Base-by-base conservation (phyloP, 495 filamentous ascomycete genomes). In the Baudoinia panamericana region DNA sequence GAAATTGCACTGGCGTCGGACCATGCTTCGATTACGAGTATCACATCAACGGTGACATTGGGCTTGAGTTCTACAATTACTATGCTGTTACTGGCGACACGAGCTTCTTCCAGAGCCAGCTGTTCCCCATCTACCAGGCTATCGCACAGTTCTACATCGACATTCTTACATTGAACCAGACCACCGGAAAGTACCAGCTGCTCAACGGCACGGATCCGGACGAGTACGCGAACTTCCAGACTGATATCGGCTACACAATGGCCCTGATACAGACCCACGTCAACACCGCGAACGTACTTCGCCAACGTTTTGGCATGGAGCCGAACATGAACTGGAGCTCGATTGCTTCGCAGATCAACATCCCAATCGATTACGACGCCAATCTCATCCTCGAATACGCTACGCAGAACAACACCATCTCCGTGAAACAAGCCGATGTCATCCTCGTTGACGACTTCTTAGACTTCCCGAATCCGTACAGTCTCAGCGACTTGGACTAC, bases 181-280 rank as follows among this genome's bases (percentile, higher is more conserved):
- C 64, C 0, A 65, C 59, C 5, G 61, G 60, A 9, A 50, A 57
- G 39, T 75, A 64, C 30, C 59, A 55, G 27, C 50, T 75, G 7
- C 45, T 51, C n/a, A 86, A 86, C 48, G 81, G 82, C 68, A 86
- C 81, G 1, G 81, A 86, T 58, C 81, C 81, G 61, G 78, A 83
- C 52, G 78, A 83, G 57, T 83, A 80, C 50, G 79, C 78, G 5
- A 85, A 86, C 50, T 63, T 73, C 22, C 56, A 80, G 15, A 68
- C 80, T 50, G 80, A 82, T 17, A 76, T 77, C 30, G 80, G 75
- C 18, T 86, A 73, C 52, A 85, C 81, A 1, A 80, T 81, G 63
- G 70, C 77, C 0, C 60, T 80, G 7, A 73, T 82, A 41, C 40
- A 72, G 63, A 24, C 62, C 66, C 52, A 78, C 69, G 12, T 67